A percentile compares a stretch with the other conserved stretches of the same genome.
Evolutionary conservation across 2,329 filamentous ascomycete genomes (phyloP).

Genomic region (Knoxdaviesia capensis): DNA sequence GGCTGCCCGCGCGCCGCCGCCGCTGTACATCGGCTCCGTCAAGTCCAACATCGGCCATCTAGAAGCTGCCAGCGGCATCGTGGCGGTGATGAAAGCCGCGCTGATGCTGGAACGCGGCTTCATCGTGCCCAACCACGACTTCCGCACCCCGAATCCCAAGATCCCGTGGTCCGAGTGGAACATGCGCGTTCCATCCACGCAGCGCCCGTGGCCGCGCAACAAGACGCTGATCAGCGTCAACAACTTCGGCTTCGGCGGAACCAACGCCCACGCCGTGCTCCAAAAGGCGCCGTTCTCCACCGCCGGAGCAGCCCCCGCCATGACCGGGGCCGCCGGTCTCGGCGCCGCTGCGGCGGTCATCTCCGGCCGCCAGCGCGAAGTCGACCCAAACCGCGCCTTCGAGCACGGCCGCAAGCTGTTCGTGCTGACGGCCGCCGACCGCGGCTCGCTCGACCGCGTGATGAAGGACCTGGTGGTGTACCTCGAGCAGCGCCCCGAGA

Average conservation of each 20-base stretch:
- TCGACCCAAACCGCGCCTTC: conserved; percentile 12
- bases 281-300: conserved; percentile 15
- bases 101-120: conserved; percentile 29
- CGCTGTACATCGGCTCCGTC: conserved; percentile 24
- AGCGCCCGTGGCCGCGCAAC: conserved; percentile 23
- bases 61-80: conserved; percentile 29
- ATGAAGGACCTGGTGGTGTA: conserved; percentile 15
- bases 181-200: conserved; percentile 22
- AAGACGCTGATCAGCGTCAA: conserved; percentile 31
- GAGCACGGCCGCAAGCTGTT: conserved; percentile 17
- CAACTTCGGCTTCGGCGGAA: conserved; percentile 25
- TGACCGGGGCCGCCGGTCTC: neutral
- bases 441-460: conserved; percentile 13
- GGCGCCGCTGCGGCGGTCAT: neutral
- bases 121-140: conserved; percentile 28
- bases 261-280: conserved; percentile 23
- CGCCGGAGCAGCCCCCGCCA: neutral
- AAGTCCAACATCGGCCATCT: conserved; percentile 32
- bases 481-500: conserved; percentile 19
- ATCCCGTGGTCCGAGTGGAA: conserved; percentile 30
- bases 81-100: conserved; percentile 28
- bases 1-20: conserved; percentile 17
- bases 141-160: conserved; percentile 24
- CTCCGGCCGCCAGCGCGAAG: conserved; percentile 9
- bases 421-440: conserved; percentile 18